Conservation (phyloP, 2,329 filamentous ascomycete species). For the Colletotrichum chrysophilum region DNA sequence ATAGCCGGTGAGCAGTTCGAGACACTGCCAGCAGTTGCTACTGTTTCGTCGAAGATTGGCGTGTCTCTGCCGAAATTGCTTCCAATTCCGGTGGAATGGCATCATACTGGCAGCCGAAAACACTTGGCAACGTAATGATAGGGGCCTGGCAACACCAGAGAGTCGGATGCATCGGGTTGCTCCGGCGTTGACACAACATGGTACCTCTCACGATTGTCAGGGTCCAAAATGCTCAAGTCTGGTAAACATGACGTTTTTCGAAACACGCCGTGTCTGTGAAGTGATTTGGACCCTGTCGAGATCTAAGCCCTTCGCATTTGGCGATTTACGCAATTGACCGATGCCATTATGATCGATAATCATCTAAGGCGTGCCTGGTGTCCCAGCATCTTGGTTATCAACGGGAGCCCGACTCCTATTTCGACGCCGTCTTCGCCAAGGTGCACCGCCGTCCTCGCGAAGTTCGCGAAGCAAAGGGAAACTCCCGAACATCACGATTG, state of each 20-base stretch:
- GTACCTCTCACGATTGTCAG: background rate
- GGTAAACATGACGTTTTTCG: background rate
- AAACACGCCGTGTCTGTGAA: background rate
- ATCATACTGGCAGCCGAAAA: background rate
- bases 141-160: background rate
- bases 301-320: background rate
- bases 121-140: background rate
- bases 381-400: background rate
- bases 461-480: background rate
- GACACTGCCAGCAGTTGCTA: background rate
- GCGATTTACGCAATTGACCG: background rate
- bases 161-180: background rate
- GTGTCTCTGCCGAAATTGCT: background rate
- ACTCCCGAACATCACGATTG: background rate
- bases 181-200: background rate
- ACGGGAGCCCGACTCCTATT: background rate
- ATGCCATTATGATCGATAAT: background rate
- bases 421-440: background rate
- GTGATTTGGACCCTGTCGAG: background rate
- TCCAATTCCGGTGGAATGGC: conserved; percentile 5
- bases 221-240: background rate
- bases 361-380: background rate
- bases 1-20: background rate
- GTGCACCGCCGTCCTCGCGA: background rate
- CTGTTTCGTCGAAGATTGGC: background rate